A percentile compares a stretch with the other conserved stretches of the same genome.
Evolutionary conservation across 352 stramenopile genomes (phyloP).

Genomic region (Nothophytophthora sp.): DNA sequence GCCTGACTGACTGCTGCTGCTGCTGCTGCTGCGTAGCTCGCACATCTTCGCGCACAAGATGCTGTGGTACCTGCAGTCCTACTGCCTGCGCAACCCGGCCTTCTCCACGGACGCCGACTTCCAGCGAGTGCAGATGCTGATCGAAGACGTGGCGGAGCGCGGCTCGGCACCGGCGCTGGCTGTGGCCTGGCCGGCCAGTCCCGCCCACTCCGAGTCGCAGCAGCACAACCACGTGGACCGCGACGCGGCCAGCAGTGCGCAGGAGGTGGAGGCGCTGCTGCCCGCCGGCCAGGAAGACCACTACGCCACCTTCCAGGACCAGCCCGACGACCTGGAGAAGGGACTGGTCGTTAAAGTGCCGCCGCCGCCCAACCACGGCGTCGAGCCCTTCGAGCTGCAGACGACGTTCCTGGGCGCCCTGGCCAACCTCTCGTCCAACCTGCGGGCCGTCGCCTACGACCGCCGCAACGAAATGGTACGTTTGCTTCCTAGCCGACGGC

Average conservation of each 20-base stretch:
- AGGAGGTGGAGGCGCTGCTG: constrained; percentile 60
- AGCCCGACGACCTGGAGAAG: constrained; percentile 45
- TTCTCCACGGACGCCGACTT: constrained; percentile 56
- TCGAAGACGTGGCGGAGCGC: constrained; percentile 73
- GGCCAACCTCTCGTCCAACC: constrained; percentile 76
- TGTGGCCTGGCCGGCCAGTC: constrained; percentile 36
- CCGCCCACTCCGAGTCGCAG: constrained; percentile 18
- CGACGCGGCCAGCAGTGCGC: constrained; percentile 24
- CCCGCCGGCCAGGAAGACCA: constrained; percentile 53
- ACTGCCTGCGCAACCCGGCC: constrained; percentile 63
- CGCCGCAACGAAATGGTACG: constrained; percentile 72
- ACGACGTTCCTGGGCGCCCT: constrained; percentile 67
- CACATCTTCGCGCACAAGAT: constrained; percentile 88
- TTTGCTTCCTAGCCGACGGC: constrained; percentile 1
- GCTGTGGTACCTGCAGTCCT: constrained; percentile 83
- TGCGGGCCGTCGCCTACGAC: constrained; percentile 56
- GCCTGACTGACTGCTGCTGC: background rate
- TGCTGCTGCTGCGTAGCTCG: constrained; percentile 36
- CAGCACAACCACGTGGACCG: constrained; percentile 21
- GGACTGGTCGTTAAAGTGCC: constrained; percentile 17
- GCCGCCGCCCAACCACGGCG: constrained; percentile 6
- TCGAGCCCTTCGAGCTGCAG: constrained; percentile 71
- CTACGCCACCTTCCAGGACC: constrained; percentile 65
- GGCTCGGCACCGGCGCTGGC: constrained; percentile 45
- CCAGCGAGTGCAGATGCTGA: constrained; percentile 74